A percentile compares a stretch with the other conserved stretches of the same genome.
phyloP scores from a whole-genome alignment of 2,329 filamentous ascomycete species.

The Pseudogymnoascus sp. region DNA sequence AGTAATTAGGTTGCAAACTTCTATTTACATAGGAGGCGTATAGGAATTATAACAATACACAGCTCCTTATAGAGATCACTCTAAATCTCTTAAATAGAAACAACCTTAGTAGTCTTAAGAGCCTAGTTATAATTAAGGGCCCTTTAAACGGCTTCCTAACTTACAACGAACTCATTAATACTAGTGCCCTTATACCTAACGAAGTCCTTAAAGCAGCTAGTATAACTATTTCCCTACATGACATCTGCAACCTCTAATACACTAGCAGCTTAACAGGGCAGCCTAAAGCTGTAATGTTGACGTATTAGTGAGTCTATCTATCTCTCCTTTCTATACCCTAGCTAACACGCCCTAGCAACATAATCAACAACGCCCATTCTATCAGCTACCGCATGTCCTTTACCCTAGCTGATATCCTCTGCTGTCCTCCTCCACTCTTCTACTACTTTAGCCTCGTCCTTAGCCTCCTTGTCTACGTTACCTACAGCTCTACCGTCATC shows the following conservation, averaged over 20 bases:
- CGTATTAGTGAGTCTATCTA: conserved; percentile 29
- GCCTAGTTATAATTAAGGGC: too few species aligned
- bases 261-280: conserved; percentile 65
- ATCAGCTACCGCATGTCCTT: conserved; percentile 42
- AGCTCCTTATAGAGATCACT: conserved; percentile 49
- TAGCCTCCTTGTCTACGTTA: conserved; percentile 64
- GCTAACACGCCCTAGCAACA: conserved; percentile 16
- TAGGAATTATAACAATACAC: conserved; percentile 55
- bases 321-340: neutral
- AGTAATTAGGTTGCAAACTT: conserved; percentile 55
- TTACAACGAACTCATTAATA: too few species aligned
- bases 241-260: conserved; percentile 69
- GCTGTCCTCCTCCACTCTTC: conserved; percentile 77
- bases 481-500: conserved; percentile 68
- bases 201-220: conserved; percentile 47
- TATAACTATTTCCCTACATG: conserved; percentile 52
- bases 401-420: conserved; percentile 59
- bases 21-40: conserved; percentile 67
- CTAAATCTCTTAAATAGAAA: conserved; percentile 34
- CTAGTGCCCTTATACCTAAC: conserved; percentile 41
- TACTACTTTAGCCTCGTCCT: conserved; percentile 80
- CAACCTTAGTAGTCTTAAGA: conserved; percentile 33
- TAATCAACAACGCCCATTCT: conserved; percentile 22
- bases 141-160: too few species aligned
- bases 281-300: conserved; percentile 69